A percentile compares a stretch with the other conserved stretches of the same genome.
phyloP scores from a whole-genome alignment of 495 filamentous ascomycete genomes.

The Neurospora tetrasperma region DNA sequence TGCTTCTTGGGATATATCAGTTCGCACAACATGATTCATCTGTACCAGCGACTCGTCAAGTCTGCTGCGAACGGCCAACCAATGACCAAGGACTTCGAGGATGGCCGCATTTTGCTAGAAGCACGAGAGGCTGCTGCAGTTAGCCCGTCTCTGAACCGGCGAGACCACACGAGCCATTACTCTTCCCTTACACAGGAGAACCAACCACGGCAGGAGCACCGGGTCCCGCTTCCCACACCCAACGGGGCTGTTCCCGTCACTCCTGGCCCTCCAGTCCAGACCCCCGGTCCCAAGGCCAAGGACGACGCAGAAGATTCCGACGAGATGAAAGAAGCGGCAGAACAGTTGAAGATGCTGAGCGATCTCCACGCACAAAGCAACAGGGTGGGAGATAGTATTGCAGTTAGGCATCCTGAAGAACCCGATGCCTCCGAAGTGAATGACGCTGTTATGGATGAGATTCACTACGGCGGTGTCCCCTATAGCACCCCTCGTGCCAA shows the following conservation, averaged over 20 bases:
- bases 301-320: constrained; percentile 46
- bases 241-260: constrained; percentile 1
- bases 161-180: constrained; percentile 10
- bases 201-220: constrained; percentile 12
- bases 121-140: constrained; percentile 26
- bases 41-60: constrained; percentile 42
- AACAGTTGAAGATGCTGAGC: constrained; percentile 48
- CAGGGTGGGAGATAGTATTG: constrained; percentile 25
- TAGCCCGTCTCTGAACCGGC: constrained; percentile 17
- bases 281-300: constrained; percentile 22
- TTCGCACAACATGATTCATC: constrained; percentile 47
- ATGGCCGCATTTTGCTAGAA: constrained; percentile 38
- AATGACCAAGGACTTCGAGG: constrained; percentile 37
- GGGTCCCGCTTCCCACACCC: neutral
- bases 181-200: constrained; percentile 24
- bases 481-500: constrained; percentile 34
- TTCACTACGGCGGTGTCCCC: constrained; percentile 24
- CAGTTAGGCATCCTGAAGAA: constrained; percentile 28
- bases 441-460: constrained; percentile 30
- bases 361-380: constrained; percentile 14
- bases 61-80: constrained; percentile 26
- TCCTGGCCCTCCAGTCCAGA: constrained; percentile 8
- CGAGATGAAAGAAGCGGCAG: constrained; percentile 50
- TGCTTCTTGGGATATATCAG: constrained; percentile 45
- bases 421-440: constrained; percentile 30